These are phyloP conservation scores for Quillaja saponaria DNA, from an alignment of 306 rosid genomes.

Conservation along the genomic window DNA sequence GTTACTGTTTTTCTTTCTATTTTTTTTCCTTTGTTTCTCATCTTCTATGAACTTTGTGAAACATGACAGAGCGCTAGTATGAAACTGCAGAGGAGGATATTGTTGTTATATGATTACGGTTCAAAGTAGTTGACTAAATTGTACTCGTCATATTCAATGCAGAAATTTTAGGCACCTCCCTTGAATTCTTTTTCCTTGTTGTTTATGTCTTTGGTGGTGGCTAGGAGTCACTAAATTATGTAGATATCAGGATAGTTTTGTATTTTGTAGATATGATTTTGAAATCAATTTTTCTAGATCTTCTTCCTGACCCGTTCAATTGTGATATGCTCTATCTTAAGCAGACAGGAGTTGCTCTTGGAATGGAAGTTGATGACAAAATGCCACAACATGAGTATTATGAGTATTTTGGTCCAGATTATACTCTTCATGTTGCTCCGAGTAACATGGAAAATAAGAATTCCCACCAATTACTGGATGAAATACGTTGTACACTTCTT, in stretches of 20 bases:
- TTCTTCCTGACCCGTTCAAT: neutral
- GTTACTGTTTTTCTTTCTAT: too few species aligned
- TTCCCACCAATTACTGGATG: conserved; percentile 65
- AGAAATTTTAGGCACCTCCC: too few species aligned
- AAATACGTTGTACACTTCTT: conserved; percentile 70
- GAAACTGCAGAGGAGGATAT: neutral
- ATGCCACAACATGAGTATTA: conserved; percentile 91
- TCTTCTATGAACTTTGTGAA: neutral
- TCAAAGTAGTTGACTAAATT: conserved; percentile 10
- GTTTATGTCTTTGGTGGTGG: conserved; percentile 7
- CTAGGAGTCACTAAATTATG: too few species aligned
- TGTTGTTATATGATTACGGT: conserved; percentile 17
- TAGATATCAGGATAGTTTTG: too few species aligned
- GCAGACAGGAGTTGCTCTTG: conserved; percentile 95
- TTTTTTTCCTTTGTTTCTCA: conserved; percentile 4
- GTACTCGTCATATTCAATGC: too few species aligned
- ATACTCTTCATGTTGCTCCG: conserved; percentile 91
- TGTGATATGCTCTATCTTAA: conserved; percentile 37
- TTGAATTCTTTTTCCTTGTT: neutral
- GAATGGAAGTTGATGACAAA: conserved; percentile 86
- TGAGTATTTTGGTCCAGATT: conserved; percentile 92
- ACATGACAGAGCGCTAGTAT: conserved; percentile 7
- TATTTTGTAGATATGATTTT: too few species aligned
- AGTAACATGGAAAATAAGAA: conserved; percentile 95
- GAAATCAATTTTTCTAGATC: neutral